Conservation (phyloP, 106 monocot genomes). For the Hemerocallis citrina region DNA sequence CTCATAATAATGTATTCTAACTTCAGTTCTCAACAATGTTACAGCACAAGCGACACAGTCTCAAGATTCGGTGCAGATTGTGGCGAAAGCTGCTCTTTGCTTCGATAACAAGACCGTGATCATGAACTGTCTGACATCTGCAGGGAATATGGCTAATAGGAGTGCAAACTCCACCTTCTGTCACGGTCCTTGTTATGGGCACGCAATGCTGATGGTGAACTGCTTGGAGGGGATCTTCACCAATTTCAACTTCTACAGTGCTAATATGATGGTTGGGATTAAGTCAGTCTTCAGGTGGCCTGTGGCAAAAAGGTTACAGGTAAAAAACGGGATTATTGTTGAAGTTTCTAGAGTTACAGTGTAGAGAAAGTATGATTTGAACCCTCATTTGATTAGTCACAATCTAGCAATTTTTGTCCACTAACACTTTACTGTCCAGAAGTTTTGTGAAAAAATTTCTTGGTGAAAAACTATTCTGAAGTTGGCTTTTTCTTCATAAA, state of each 20-base stretch:
- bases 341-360: no score
- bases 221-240: slow-evolving; percentile 17
- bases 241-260: slow-evolving; percentile 15
- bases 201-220: slow-evolving; percentile 11
- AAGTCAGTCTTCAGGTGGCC: slow-evolving; percentile 10
- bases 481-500: no score
- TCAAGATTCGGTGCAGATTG: slow-evolving; percentile 14
- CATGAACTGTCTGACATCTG: slow-evolving; percentile 2
- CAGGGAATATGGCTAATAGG: background rate
- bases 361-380: no score
- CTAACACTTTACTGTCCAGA: no score
- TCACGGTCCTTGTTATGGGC: slow-evolving; percentile 14
- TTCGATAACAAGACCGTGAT: slow-evolving; percentile 20
- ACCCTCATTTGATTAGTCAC: no score
- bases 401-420: no score
- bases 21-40: background rate
- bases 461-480: no score
- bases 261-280: slow-evolving; percentile 9
- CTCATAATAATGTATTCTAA: background rate
- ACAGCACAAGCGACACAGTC: slow-evolving; percentile 9
- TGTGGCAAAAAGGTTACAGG: slow-evolving; percentile 17
- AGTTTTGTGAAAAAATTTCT: no score
- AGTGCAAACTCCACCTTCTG: slow-evolving; percentile 6
- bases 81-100: slow-evolving; percentile 18
- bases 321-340: no score